phyloP scores from a whole-genome alignment of 176 grass and related monocot species.

The sorghum (Sorghum bicolor) region Sorghum_bicolor_NCBIv3 NC_012870.2:58249501-58250000 shows the following conservation, averaged over 20 bases:
- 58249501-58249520: slow-evolving; percentile 18
- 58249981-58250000: slow-evolving; percentile 31
- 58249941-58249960: slow-evolving; percentile 73
- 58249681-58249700: slow-evolving; percentile 55
- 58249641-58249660: slow-evolving; percentile 47
- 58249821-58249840: background rate
- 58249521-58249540: background rate
- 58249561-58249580: background rate
- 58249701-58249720: slow-evolving; percentile 68
- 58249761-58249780: background rate
- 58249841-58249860: slow-evolving; percentile 31
- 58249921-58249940: slow-evolving; percentile 47
- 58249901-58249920: slow-evolving; percentile 69
- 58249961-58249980: slow-evolving; percentile 72
- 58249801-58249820: background rate
- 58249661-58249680: slow-evolving; percentile 57
- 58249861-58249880: slow-evolving; percentile 42
- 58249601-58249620: slow-evolving; percentile 5
- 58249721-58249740: slow-evolving; percentile 64
- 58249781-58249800: background rate
- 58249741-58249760: too few species aligned
- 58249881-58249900: slow-evolving; percentile 66
- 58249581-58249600: background rate
- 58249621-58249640: slow-evolving; percentile 65
- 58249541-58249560: background rate